Base-by-base conservation (phyloP, 2,329 filamentous ascomycete genomes). In the Ceratocystis destructans region DNA sequence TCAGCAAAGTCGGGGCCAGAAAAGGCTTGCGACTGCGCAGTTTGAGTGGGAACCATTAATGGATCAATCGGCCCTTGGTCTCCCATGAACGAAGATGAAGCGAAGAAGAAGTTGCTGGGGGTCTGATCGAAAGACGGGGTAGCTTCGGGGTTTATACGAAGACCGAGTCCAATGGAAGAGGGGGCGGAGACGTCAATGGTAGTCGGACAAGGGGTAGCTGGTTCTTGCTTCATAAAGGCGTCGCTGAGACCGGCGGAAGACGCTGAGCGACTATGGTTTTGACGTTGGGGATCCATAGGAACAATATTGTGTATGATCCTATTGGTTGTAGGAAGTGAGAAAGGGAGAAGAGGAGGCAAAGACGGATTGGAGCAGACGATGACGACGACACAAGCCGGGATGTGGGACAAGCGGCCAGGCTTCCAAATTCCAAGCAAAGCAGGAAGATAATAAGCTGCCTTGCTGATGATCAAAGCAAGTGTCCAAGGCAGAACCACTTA, bases 191-290 rank as follows among this genome's bases (percentile, higher is more conserved):
- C 77, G 73, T 80, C 78, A 72, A 81, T 82, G 71, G 79, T 79
- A 75, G 76, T 80, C 74, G 84, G 84, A 70, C 78, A 82, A 74
- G 66, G 41, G 20, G 31, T 62, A 31, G 57, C 63, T 25, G 28
- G 6, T 10, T 62, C 66, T 25, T 84, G 83, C 75, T 82, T 87
- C 86, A 88, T 87, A 85, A 84, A 80, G 78, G 78, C 74, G 73
- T 82, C 79, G 71, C 80, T 80, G 72, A 82, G 80, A 70, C 79
- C 79, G 73, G 79, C 78, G 72, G 85, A 86, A 70, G 81, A 82
- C 71, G 85, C 87, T 73, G 84, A 83, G 73, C 83, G 83, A 74
- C 72, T 74, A 70, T 76, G 76, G 71, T 71, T 71, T 69, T 76
- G 75, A 70, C 55, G 55, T 61, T 64, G 64, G 46, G 77, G 76